Evolutionary conservation across 495 filamentous ascomycete species (phyloP).

Genomic region (Cladorrhinum samala): DNA sequence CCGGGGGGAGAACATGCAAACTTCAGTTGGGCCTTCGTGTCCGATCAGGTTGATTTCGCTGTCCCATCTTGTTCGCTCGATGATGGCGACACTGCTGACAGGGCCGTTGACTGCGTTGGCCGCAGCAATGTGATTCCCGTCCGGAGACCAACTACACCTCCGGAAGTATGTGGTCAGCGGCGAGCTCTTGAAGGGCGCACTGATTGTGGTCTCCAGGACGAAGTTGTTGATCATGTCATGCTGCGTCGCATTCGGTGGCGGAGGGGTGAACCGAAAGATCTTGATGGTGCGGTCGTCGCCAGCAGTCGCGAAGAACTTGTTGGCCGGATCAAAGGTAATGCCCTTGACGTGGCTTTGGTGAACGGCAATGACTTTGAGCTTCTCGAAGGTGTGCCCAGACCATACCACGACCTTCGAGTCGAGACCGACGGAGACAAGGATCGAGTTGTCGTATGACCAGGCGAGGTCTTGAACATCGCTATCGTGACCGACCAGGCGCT

Average conservation of each 20-base stretch:
- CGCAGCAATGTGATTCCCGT: constrained; percentile 94
- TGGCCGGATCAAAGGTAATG: constrained; percentile 95
- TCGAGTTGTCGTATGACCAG: constrained; percentile 93
- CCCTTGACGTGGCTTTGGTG: constrained; percentile 98
- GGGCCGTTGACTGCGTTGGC: constrained; percentile 96
- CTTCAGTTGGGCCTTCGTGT: constrained; percentile 93
- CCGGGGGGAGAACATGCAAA: constrained; percentile 92
- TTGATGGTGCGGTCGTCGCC: constrained; percentile 96
- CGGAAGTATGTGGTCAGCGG: constrained; percentile 96
- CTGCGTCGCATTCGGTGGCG: constrained; percentile 82
- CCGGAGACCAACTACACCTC: constrained; percentile 92
- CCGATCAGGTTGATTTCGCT: constrained; percentile 96
- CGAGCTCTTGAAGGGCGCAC: constrained; percentile 74
- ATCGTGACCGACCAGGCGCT: constrained; percentile 90
- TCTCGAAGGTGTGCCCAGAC: constrained; percentile 97
- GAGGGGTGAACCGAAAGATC: constrained; percentile 90
- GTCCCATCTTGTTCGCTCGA: constrained; percentile 88
- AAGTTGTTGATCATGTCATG: constrained; percentile 96
- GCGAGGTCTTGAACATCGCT: constrained; percentile 98
- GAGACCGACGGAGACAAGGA: constrained; percentile 90
- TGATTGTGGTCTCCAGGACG: constrained; percentile 79
- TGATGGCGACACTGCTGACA: constrained; percentile 93
- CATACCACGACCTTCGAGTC: constrained; percentile 98
- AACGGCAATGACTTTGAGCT: constrained; percentile 81
- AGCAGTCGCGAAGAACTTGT: constrained; percentile 98